Evolutionary conservation across 805 yeast species (phyloP).

Genomic region (Brettanomyces nanus): DNA sequence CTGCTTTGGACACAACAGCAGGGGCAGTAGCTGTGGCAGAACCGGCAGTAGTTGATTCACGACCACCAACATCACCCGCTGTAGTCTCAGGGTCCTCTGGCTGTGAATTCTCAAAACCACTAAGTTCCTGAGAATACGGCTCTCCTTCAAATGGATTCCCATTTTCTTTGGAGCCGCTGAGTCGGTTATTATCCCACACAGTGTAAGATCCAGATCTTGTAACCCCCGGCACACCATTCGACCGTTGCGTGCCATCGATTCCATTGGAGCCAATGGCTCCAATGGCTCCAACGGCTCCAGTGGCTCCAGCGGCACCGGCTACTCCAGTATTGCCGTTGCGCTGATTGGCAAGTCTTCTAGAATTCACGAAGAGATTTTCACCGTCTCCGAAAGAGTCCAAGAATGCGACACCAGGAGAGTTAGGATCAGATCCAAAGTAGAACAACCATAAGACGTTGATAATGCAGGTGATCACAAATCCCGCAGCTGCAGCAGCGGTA

Average conservation of each 20-base stretch:
- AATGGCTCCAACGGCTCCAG: too few relatives aligned
- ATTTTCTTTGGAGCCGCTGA: not conserved
- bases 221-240: not conserved
- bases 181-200: not conserved
- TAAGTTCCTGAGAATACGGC: conserved; percentile 7
- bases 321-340: not conserved
- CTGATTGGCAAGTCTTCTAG: not conserved
- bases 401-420: conserved; percentile 78
- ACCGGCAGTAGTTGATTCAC: not conserved
- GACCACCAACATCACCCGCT: conserved; percentile 6
- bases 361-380: conserved; percentile 4
- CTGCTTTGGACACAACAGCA: conserved; percentile 71
- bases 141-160: conserved; percentile 4
- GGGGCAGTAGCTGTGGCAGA: conserved; percentile 14
- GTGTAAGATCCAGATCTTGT: not conserved
- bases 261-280: too few relatives aligned
- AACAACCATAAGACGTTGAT: conserved; percentile 79
- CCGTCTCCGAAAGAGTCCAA: conserved; percentile 70
- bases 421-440: conserved; percentile 85
- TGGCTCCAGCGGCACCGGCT: not conserved
- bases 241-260: too few relatives aligned
- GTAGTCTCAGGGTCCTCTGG: conserved; percentile 32
- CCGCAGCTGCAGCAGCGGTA: conserved; percentile 85
- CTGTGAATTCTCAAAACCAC: conserved; percentile 21
- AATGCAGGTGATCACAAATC: conserved; percentile 76